Base-by-base conservation (phyloP, 116 monocot genomes). In the Trichopus zeylanicus region DNA sequence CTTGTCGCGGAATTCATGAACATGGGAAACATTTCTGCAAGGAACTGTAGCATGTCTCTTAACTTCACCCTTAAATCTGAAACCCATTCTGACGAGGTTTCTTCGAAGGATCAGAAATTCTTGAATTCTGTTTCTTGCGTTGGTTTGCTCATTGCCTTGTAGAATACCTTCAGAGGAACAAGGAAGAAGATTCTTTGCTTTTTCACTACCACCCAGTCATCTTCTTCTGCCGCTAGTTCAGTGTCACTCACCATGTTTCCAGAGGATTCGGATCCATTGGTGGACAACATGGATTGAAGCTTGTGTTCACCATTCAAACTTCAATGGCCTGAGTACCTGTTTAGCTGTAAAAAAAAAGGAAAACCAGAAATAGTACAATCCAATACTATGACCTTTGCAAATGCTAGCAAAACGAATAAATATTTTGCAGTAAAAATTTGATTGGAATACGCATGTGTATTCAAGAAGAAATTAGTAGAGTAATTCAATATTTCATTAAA, bases 121-220 rank as follows among this genome's bases (percentile, higher is more conserved):
- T 26, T 20, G 39, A 6, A 32, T 0, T 21, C 7, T 22, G 25
- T 33, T 68, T n/a, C 3, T 48, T 18, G 47, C 19, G 24, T 37
- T 56, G 25, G 29, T 29, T 32, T 38, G 60, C 0, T 37, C 51
- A 46, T 2, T 6, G 2, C 32, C 66, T 20, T 54, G 52, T 47
- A 37, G 57, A 27, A 16, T 62, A 12, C 26, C 48, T 54, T 74
- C 60, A 26, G 33, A 28, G 92, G 83, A 70, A 92, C 61, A 10
- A 84, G 62, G 48, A 92, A 72, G 54, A 51, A 76, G 47, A 87
- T 79, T 38, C 34, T 78, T 75, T 81, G 92, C 55, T 78, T 87
- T 42, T 84, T 84, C 0, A 92, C 81, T 39, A 92, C 31, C 31
- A 92, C 75, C 92, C 92, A 92, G n/a, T 72, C 74, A 46, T 77